Base-by-base conservation (phyloP, 2,329 filamentous ascomycete species). In the Alternaria tenuissima region DNA sequence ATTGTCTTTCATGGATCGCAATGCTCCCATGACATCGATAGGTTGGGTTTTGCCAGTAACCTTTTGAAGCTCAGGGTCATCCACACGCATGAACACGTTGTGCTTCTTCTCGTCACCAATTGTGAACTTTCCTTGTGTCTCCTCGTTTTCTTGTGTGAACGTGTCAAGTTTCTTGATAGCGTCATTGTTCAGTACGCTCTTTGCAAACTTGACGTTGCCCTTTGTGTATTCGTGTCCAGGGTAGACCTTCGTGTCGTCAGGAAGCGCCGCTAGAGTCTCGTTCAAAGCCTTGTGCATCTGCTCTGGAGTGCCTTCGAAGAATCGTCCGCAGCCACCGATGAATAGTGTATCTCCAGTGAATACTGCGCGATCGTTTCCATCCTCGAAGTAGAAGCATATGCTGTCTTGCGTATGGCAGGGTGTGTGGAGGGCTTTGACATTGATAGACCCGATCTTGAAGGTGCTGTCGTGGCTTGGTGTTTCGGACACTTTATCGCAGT, bases 161-260 rank as follows among this genome's bases (percentile, higher is more conserved):
- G 85, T 84, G 67, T 91, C 84, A 32, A 99, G 84, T 70, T 89
- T 91, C 83, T 91, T 89, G 64, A 97, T 72, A 0, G 76, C 88
- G 49, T 91, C 89, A 42, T 87, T 91, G 72, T 92, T 88, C 57
- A 90, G 82, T 16, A 98, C 90, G 2, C 89, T 90, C 60, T 91
- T 81, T 48, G 88, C 89, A 75, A 99, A 99, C 77, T 93, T 93
- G 72, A 95, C 93, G 74, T 99, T 99, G 52, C 90, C 87, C 80
- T 95, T 97, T n/a, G 95, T 99, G 81, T 99, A 99, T 79, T 98
- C 95, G 73, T 99, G 95, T 4, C 95, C 95, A 18, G 94, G 94
- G 76, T 92, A 99, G 66, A 99, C 92, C 66, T 90, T 90, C 1
- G 95, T 98, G 71, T 98, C 93, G 69, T 96, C 90, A 0, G 95